These are phyloP conservation scores for Cyclotella sp. DNA, from an alignment of 108 stramenopile species.

Conservation along the genomic window DNA sequence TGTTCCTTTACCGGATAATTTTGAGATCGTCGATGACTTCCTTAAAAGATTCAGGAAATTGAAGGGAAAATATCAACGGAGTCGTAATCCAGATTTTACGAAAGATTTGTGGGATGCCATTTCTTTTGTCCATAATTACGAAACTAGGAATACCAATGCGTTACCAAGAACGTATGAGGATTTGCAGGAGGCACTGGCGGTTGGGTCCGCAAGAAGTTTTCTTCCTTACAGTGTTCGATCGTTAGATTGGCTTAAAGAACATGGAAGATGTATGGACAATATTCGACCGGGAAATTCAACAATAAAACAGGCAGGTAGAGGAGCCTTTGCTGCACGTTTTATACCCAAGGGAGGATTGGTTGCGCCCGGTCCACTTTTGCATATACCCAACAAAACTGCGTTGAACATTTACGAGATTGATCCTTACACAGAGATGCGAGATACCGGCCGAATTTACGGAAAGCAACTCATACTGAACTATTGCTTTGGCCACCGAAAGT, in stretches of 20 bases:
- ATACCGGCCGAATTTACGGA: slow-evolving; percentile 24
- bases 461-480: slow-evolving; percentile 75
- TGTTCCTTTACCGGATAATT: slow-evolving; percentile 39
- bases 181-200: slow-evolving; percentile 27
- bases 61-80: slow-evolving; percentile 27
- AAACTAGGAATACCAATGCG: slow-evolving; percentile 38
- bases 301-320: slow-evolving; percentile 71
- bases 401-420: slow-evolving; percentile 61
- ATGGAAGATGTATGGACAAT: slow-evolving; percentile 82
- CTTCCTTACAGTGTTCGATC: slow-evolving; percentile 45
- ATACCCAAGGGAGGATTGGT: slow-evolving; percentile 69
- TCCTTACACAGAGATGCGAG: slow-evolving; percentile 19
- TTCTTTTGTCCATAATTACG: slow-evolving; percentile 5
- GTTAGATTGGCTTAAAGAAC: slow-evolving; percentile 51
- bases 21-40: slow-evolving; percentile 36
- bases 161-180: slow-evolving; percentile 48
- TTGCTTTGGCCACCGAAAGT: slow-evolving; percentile 72
- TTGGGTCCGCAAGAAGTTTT: slow-evolving; percentile 48
- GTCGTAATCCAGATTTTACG: slow-evolving; percentile 40
- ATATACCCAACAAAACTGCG: slow-evolving; percentile 58
- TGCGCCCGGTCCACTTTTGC: slow-evolving; percentile 76
- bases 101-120: slow-evolving; percentile 49
- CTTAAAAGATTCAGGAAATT: slow-evolving; percentile 31
- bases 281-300: slow-evolving; percentile 63
- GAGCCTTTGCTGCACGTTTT: slow-evolving; percentile 75